Evolutionary conservation across 345 rosid genomes (phyloP), one percentile per base, ranked within the genome.

Genomic region (Eucalyptus tenuipes): DNA sequence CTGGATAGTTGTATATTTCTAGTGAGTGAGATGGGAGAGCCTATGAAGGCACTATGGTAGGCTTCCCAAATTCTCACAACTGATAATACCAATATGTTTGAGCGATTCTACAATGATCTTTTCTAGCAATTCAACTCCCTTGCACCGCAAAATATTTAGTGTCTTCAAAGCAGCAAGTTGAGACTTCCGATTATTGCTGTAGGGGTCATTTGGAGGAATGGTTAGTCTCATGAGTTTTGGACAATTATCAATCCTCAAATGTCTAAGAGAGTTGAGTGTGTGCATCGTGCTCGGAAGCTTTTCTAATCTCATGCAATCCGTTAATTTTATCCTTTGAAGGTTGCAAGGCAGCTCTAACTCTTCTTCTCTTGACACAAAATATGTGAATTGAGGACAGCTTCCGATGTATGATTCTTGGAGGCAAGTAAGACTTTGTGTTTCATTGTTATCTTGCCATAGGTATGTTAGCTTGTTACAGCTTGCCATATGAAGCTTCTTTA

Each of bases 11-110:
- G 27, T 24, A 7, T 22, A 55, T 24, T 55, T 22, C 61, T 25
- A 55, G 8, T 55, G 25, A 24, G 29, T 55, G 61, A 55, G 61
- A 24, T 24, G 61, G 13, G 13, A 24, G 61, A 55, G 61, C 61
- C 25, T 55, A 7, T 55, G 61, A 24, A 55, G 29, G 29, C 61
- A 22, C 27, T 55, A 12, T 55, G 5, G 29, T 55, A 55, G 13
- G 12, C 12, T 55, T 55, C 27, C 5, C 2, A 55, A 25, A 55
- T 55, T 24, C 29, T 24, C 6, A 9, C 61, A 24, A 10, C 6
- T 9, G 0, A 22, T 22, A 55, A 24, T 22, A 3, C 12, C 0
- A 24, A 55, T 8, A 22, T 4, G 10, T 22, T 4, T 24, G 12
- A 24, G 13, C 2, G 6, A 55, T 55, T 55, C 27, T 55, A 55